A percentile compares a stretch with the other conserved stretches of the same genome.
These are phyloP conservation scores for Tephrocybe sp. DNA, from an alignment of 768 basidiomycete genomes.

Conservation along the genomic window DNA sequence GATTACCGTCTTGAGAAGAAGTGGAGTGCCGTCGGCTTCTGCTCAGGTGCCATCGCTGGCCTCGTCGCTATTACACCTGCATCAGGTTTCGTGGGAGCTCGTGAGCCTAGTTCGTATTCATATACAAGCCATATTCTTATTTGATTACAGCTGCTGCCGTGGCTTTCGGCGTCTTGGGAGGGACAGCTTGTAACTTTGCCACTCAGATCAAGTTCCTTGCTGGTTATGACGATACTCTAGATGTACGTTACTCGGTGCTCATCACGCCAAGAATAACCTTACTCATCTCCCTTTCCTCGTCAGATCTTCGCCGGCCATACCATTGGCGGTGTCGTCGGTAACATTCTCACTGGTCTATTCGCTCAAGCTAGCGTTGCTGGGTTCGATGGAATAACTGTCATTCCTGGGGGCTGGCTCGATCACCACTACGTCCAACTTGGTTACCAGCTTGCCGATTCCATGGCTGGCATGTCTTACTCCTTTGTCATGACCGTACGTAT, in stretches of 20 bases:
- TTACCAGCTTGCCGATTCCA: constrained; percentile 79
- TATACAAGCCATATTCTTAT: background rate
- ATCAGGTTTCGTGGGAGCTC: constrained; percentile 78
- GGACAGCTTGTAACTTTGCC: constrained; percentile 90
- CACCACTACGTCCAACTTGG: constrained; percentile 81
- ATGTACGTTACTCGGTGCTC: constrained; percentile 43
- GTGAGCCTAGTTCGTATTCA: constrained; percentile 36
- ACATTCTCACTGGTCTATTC: constrained; percentile 85
- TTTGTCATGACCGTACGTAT: constrained; percentile 72
- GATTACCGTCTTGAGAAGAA: constrained; percentile 93
- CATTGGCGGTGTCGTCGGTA: constrained; percentile 78
- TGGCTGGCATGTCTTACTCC: constrained; percentile 64
- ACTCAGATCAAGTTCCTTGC: constrained; percentile 89
- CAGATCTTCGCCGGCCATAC: constrained; percentile 89
- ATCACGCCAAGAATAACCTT: background rate
- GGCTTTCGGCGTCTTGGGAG: constrained; percentile 81
- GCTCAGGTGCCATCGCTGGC: constrained; percentile 90
- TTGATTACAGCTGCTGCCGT: constrained; percentile 66
- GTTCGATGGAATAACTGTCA: constrained; percentile 70
- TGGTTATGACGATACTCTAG: constrained; percentile 77
- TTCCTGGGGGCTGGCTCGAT: constrained; percentile 87
- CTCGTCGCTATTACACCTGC: constrained; percentile 90
- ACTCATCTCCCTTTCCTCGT: background rate
- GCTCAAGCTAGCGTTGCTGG: constrained; percentile 78
- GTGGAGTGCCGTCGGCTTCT: constrained; percentile 94